Base-by-base conservation (phyloP, 2,329 filamentous ascomycete species). In the Epichloe sylvatica region DNA sequence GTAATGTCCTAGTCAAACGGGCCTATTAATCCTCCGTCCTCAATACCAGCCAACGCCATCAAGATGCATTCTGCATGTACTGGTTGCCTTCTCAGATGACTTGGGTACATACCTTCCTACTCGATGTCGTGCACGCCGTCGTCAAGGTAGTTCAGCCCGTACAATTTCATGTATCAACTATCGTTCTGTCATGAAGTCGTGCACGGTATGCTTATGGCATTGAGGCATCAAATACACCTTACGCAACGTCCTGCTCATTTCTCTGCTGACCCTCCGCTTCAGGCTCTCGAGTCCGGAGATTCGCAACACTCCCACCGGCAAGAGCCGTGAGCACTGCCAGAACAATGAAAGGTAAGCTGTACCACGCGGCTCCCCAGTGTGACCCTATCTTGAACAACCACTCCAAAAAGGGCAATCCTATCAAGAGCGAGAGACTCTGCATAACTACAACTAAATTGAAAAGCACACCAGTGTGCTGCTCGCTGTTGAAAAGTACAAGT, bases 401-500 rank as follows among this genome's bases (percentile, higher is more conserved):
- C 21, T 38, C 6, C 39, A 47, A 13, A 6, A 44, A 17, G n/a
- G 43, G 49, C 30, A 39, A 17, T 13, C 49, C 43, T 21, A 50
- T n/a, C 13, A 46, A 46, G 15, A 19, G 30, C 15, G 49, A 30
- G 13, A 50, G 23, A 17, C 30, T 46, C 17, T 42, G 34, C 49
- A 50, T 38, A 15, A 25, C 37, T 19, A 12, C 44, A 4, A 43
- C 38, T 19, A 50, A 17, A 9, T n/a, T 30, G 23, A 51, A 51
- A 12, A 51, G 19, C 19, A 39, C 25, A 13, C 43, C 49, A 3
- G 36, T 37, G 35, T 47, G 45, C 39, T 39, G 39, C 39, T 44
- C 49, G n/a, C 45, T 34, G 35, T 45, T 44, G 25, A 51, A 38
- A 23, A 47, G 38, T 23, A 46, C 39, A 38, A 47, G 37, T 6